Evolutionary conservation across 148 eudicot genomes (phyloP).

Genomic region (Camellia japonica): DNA sequence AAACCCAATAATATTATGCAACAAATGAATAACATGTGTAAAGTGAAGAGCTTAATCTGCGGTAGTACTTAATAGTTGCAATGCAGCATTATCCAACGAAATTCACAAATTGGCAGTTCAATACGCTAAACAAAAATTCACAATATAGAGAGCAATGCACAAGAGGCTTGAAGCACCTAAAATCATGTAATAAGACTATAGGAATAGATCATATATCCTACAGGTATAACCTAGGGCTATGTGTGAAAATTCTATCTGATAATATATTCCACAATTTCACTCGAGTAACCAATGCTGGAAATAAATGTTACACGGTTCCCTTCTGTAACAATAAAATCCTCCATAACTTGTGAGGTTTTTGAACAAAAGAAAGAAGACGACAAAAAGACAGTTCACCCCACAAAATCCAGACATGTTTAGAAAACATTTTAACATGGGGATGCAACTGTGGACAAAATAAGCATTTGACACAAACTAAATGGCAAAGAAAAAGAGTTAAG

Average conservation of each 20-base stretch:
- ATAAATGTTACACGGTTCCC: too few relatives aligned
- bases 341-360: not conserved
- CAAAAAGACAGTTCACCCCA: not conserved
- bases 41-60: not conserved
- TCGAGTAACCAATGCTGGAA: not conserved
- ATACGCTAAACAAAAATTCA: not conserved
- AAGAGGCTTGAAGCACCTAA: not conserved
- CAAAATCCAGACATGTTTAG: not conserved
- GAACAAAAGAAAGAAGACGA: not conserved
- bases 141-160: not conserved
- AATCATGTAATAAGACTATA: not conserved
- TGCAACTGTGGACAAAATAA: constrained; percentile 4
- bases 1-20: too few relatives aligned
- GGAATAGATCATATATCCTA: not conserved
- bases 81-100: not conserved
- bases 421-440: not conserved
- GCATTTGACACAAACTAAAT: not conserved
- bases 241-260: not conserved
- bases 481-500: not conserved
- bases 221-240: too few relatives aligned
- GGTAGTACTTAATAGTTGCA: not conserved
- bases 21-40: not conserved
- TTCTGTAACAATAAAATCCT: not conserved
- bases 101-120: not conserved
- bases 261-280: not conserved